Evolutionary conservation across 495 filamentous ascomycete genomes (phyloP), one percentile per base, ranked within the genome.

Genomic region (Achaetomiella virescens): DNA sequence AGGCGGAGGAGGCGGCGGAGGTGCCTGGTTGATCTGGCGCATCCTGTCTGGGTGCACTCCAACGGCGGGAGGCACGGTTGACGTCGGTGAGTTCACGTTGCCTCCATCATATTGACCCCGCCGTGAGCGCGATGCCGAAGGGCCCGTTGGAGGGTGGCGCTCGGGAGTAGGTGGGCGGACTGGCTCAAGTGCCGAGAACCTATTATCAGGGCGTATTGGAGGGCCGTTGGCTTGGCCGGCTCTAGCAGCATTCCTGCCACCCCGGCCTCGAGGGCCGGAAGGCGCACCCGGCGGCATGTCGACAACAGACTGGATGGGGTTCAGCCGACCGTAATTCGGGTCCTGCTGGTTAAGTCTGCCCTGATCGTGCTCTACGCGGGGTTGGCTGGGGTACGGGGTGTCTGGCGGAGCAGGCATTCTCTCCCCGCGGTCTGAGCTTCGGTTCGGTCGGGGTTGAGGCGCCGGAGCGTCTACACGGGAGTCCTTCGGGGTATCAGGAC

Each of bases 241-340:
- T 29, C 75, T 70, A 46, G 62, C 55, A 7, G 67, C 61, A 47
- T 70, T 72, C 41, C 76, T 70, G 12, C 77, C 74, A 58, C 59
- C 59, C 8, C 75, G 72, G 17, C 79, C 78, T 40, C 87, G 76
- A 2, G 90, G 90, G 1, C 88, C 90, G 22, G 83, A 85, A 1
- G 90, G 89, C 42, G 84, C 83, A 8, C 75, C 64, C 6, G 61
- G 18, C 12, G 61, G 62, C 31, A 75, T 64, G 15, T 77, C 74
- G 1, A 70, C 64, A 45, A 75, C 70, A 0, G 81, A 75, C n/a
- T 71, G 70, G 43, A 79, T 76, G 8, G 78, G 68, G 55, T 78
- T 83, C 38, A 85, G 66, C 18, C 82, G 76, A 27, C 82, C 82
- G 60, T 83, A 83, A 54, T 82, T 82, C 5, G 78, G 78, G 66